These are phyloP conservation scores for Otatea glauca DNA, from an alignment of 176 grass and related monocot species.

Conservation along the genomic window DNA sequence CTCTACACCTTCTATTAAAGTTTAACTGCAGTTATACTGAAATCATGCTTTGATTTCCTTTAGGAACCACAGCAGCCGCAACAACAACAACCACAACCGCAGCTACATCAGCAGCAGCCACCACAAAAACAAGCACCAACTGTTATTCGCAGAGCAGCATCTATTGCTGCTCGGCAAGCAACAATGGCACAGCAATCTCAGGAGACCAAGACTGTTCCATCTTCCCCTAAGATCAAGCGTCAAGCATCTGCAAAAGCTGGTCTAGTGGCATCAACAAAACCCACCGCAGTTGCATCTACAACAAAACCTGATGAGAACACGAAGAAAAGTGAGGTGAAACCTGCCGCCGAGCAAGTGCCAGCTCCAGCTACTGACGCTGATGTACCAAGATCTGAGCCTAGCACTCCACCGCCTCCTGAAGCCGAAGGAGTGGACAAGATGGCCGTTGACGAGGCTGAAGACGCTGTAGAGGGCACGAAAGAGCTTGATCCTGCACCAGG, in stretches of 20 bases:
- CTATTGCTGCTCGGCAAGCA: slow-evolving; percentile 52
- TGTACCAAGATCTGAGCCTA: slow-evolving; percentile 36
- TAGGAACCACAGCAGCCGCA: slow-evolving; percentile 47
- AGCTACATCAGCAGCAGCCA: slow-evolving; percentile 45
- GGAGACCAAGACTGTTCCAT: slow-evolving; percentile 44
- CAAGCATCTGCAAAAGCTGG: slow-evolving; percentile 52
- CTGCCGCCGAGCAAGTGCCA: slow-evolving; percentile 17
- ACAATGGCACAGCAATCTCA: slow-evolving; percentile 63
- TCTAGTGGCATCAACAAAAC: slow-evolving; percentile 46
- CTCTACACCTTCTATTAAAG: not conserved
- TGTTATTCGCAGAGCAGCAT: slow-evolving; percentile 55
- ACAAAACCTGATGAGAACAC: slow-evolving; percentile 48
- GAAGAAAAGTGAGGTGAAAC: slow-evolving; percentile 49
- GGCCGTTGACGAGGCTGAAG: slow-evolving; percentile 44
- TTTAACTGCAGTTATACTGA: slow-evolving; percentile 17
- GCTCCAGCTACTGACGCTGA: slow-evolving; percentile 11
- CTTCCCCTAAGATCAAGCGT: slow-evolving; percentile 64
- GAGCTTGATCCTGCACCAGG: slow-evolving; percentile 36
- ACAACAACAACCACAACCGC: slow-evolving; percentile 41
- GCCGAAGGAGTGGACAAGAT: slow-evolving; percentile 51
- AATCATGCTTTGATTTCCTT: slow-evolving; percentile 34
- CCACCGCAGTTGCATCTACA: slow-evolving; percentile 1
- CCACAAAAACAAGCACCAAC: slow-evolving; percentile 48
- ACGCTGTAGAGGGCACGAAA: slow-evolving; percentile 33
- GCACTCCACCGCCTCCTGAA: slow-evolving; percentile 44